phyloP scores from a whole-genome alignment of 805 yeast species.

The Kuraishia piskuri region DNA sequence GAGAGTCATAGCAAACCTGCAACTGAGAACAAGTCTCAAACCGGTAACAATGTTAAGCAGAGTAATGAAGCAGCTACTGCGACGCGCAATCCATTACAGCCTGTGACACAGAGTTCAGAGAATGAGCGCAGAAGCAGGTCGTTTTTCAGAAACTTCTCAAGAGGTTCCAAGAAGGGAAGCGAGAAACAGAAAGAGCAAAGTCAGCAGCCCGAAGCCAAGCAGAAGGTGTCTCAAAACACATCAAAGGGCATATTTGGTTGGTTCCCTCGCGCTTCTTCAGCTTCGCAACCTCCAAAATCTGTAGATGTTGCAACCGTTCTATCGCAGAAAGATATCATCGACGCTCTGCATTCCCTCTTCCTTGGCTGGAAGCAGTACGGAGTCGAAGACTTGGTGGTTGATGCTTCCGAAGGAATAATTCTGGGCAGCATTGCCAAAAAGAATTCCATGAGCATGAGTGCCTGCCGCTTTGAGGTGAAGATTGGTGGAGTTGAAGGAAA shows the following conservation, averaged over 20 bases:
- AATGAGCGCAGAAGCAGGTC: conserved; percentile 25
- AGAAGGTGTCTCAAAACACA: conserved; percentile 16
- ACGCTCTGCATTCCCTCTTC: conserved; percentile 54
- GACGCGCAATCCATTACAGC: neutral
- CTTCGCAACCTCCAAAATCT: neutral
- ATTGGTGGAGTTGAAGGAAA: conserved; percentile 6
- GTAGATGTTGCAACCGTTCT: conserved; percentile 24
- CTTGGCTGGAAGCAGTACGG: conserved; percentile 69
- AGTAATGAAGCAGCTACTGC: neutral
- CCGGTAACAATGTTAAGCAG: conserved; percentile 5
- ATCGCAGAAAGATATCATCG: conserved; percentile 47
- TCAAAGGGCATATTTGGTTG: conserved; percentile 28
- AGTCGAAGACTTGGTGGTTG: conserved; percentile 42
- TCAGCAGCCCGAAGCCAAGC: conserved; percentile 4
- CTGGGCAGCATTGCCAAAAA: conserved; percentile 56
- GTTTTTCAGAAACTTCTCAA: conserved; percentile 40
- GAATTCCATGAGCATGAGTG: conserved; percentile 53
- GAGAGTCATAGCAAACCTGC: conserved; percentile 1
- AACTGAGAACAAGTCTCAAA: neutral
- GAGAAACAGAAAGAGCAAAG: conserved; percentile 2
- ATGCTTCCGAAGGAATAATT: conserved; percentile 32
- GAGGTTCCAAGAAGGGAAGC: conserved; percentile 32
- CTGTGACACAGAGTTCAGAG: neutral
- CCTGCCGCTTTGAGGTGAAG: conserved; percentile 48
- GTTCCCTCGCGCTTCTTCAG: conserved; percentile 26